phyloP scores from a whole-genome alignment of 352 stramenopile genomes.

The Globisporangium mamillatum region DNA sequence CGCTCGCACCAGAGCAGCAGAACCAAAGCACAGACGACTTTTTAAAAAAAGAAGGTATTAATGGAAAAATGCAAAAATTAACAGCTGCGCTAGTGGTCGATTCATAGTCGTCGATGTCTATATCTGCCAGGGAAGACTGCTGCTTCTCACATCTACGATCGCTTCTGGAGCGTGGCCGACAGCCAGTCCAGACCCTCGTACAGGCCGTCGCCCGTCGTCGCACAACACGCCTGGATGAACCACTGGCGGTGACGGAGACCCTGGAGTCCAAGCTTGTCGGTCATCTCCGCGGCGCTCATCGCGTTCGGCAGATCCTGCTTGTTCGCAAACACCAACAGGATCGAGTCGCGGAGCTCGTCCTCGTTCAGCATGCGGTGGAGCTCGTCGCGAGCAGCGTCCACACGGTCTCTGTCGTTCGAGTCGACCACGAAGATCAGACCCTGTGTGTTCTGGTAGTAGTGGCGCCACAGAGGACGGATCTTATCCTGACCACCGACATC shows the following conservation, averaged over 20 bases:
- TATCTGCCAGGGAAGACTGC: no score
- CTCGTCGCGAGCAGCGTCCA: constrained; percentile 96
- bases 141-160: constrained; percentile 1
- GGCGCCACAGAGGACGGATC: constrained; percentile 97
- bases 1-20: no score
- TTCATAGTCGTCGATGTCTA: no score
- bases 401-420: constrained; percentile 97
- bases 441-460: constrained; percentile 99
- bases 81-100: no score
- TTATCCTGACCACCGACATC: constrained; percentile 99
- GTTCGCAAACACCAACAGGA: constrained; percentile 98
- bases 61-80: no score
- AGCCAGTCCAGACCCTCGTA: constrained; percentile 99
- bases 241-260: constrained; percentile 96
- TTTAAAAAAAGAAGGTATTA: no score
- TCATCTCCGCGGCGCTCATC: constrained; percentile 98
- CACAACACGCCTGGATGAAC: constrained; percentile 99
- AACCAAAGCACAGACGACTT: no score
- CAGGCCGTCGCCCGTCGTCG: constrained; percentile 97
- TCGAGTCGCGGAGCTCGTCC: constrained; percentile 96
- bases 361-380: constrained; percentile 98
- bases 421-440: constrained; percentile 99
- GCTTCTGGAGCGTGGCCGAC: constrained; percentile 80
- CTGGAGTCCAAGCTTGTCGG: constrained; percentile 97
- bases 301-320: constrained; percentile 99